Evolutionary conservation across 495 filamentous ascomycete genomes (phyloP), one percentile per base, ranked within the genome.

Genomic region (Xylaria grammica): DNA sequence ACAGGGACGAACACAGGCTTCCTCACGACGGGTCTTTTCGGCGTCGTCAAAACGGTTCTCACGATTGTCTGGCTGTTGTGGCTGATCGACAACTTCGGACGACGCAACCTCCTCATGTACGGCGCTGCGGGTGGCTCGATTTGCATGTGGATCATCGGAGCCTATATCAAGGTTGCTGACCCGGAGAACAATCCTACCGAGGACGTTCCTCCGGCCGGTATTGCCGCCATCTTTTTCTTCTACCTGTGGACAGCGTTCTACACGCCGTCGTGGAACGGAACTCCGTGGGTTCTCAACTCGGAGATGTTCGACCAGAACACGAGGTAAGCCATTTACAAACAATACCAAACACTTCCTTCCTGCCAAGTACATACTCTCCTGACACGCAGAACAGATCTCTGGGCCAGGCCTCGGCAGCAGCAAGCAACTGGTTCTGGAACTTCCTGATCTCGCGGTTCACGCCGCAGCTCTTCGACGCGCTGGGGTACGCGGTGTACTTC

Each of bases 181-280:
- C 81, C 86, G 4, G 76, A 73, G 1, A 65, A 77, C 0, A 77
- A 82, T 62, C 68, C 67, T 22, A 80, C 65, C 20, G 67, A 63
- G 50, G 63, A 62, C 5, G 74, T 90, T 57, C 76, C 77, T 6
- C 73, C 83, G 8, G 87, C 83, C 46, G 89, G 88, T 46, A 88
- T 90, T 56, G 85, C 85, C 0, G 89, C 89, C 38, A 85, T 92
- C 49, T 90, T 90, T 79, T 90, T 92, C 82, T 91, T 91, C 78
- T 92, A 91, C 69, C 82, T 92, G 17, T 91, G 89, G 88, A 91
- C 89, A 4, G 85, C 86, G 8, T 91, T 90, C 76, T 92, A 92
- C 70, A 90, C 89, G 6, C 86, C 90, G 0, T 86, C 86, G 4
- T 92, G 89, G 89, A 91, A 92, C 72, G 89, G 88, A 15, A 88